Evolutionary conservation across 805 yeast species (phyloP).

Genomic region (Ogataea salicorniae): DNA sequence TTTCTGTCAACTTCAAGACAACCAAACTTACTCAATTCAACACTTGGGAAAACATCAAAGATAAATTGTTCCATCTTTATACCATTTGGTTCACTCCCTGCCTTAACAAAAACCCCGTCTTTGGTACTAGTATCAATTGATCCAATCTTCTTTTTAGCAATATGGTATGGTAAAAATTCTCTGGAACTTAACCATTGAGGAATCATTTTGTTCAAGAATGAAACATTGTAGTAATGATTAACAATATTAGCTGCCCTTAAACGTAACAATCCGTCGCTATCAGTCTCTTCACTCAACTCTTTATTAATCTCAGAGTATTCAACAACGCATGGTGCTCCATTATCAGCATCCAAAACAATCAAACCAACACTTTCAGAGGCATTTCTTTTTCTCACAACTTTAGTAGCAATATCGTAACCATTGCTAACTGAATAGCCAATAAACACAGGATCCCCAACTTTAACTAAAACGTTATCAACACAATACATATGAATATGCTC

Average conservation of each 20-base stretch:
- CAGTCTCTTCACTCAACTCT: conserved; percentile 65
- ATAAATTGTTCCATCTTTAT: conserved; percentile 94
- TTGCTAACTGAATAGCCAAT: conserved; percentile 77
- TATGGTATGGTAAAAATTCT: conserved; percentile 79
- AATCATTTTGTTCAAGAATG: conserved; percentile 53
- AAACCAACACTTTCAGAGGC: conserved; percentile 89
- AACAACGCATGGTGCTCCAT: conserved; percentile 75
- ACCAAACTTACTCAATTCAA: conserved; percentile 69
- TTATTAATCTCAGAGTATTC: conserved; percentile 88
- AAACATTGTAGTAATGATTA: conserved; percentile 88
- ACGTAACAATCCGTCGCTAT: conserved; percentile 55
- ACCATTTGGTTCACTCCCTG: conserved; percentile 73
- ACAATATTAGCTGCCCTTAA: conserved; percentile 96
- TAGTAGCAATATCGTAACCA: conserved; percentile 74
- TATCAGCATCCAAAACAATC: conserved; percentile 61
- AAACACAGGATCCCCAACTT: conserved; percentile 87
- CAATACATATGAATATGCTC: conserved; percentile 95
- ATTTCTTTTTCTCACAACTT: conserved; percentile 89
- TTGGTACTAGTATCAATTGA: conserved; percentile 44
- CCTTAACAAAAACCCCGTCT: conserved; percentile 38
- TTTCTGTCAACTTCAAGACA: conserved; percentile 84
- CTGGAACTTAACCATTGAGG: conserved; percentile 68
- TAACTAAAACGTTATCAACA: conserved; percentile 89
- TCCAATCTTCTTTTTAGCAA: conserved; percentile 83
- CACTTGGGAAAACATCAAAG: conserved; percentile 88